Base-by-base conservation (phyloP, 441 rosid genomes). In the Jatropha multifida region DNA sequence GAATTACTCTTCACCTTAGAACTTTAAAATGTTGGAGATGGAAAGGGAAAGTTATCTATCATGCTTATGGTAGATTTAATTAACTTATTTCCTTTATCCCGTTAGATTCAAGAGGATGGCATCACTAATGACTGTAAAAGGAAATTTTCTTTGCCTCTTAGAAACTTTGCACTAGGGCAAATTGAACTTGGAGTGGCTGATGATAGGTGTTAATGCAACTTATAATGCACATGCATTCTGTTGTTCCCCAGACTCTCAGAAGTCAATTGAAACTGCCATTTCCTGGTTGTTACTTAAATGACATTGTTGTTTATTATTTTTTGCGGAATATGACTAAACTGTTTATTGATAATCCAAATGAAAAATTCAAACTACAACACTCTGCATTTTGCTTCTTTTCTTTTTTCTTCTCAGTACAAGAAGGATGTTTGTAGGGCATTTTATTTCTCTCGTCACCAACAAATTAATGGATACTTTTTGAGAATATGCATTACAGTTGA, bases 281-380 rank as follows among this genome's bases (percentile, higher is more conserved):
- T 18, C 18, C 7, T 49, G 38, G 61, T 38, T 66, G 54, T 66
- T 52, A 69, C 44, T 17, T 7, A 68, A 51, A 49, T 15, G 56
- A 14, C 23, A 2, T 51, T 5, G 5, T 27, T 20, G 64, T 14
- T 49, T 20, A 69, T 69, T 27, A 9, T 68, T 68, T 26, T 59
- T 48, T 48, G 37, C n/a, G 46, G 60, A 48, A 63, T 11, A 61
- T 46, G 32, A 32, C 13, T n/a, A 26, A 38, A 48, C 10, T 72
- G 15, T 56, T 42, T 6, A 11, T 18, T 66, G 14, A 9, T 13
- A 38, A 2, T 41, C 52, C 52, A 6, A 7, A 26, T 32, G 65
- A 26, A 56, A 74, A 66, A 26, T 74, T 66, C 72, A 15, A 58
- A 59, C 23, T 32, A 65, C 15, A 54, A 42, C 13, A 55, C 42